Evolutionary conservation across 352 stramenopile genomes (phyloP), one percentile per base, ranked within the genome.

Genomic region (Globisporangium cystogenes): DNA sequence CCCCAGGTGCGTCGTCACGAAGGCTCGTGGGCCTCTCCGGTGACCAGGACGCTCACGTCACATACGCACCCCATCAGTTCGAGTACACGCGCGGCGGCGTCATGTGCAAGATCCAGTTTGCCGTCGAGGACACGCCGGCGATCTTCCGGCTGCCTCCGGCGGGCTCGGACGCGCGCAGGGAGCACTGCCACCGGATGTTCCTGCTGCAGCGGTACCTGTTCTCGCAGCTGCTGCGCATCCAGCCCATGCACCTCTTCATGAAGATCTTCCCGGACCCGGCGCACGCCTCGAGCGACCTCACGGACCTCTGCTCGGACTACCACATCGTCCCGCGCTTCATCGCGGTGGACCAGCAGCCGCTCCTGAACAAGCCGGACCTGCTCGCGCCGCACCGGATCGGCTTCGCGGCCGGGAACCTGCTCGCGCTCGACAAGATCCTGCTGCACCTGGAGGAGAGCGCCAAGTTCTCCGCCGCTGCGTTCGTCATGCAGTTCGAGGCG

Each of bases 281-380:
- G 12, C 64, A 74, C 24, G 77, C 76, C 36, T 86, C 76, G 12
- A 75, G 77, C 8, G 76, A 87, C 23, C 24, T 59, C 7, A 70
- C 70, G 0, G 72, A 90, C 49, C 74, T 83, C 40, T 91, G 82
- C 62, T 71, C 69, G 1, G 81, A 90, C 55, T 90, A 87, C 23
- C 85, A 95, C 60, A 62, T 95, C 35, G 67, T 92, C 35, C 85
- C 85, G 3, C 82, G 85, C 26, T 95, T 95, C 63, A 76, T 95
- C 53, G 76, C 78, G 12, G 53, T 86, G 33, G 72, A 86, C 18
- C 75, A 88, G 42, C 52, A 75, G 26, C 76, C 75, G 18, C 44
- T 88, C 45, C 55, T 90, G n/a, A 74, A 89, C 67, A 68, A 65
- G 15, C 58, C 74, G 48, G 77, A 91, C 48, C 59, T 93, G 39